Conservation (phyloP, 129 eudicot genomes). For the Tanacetum coccineum region DNA sequence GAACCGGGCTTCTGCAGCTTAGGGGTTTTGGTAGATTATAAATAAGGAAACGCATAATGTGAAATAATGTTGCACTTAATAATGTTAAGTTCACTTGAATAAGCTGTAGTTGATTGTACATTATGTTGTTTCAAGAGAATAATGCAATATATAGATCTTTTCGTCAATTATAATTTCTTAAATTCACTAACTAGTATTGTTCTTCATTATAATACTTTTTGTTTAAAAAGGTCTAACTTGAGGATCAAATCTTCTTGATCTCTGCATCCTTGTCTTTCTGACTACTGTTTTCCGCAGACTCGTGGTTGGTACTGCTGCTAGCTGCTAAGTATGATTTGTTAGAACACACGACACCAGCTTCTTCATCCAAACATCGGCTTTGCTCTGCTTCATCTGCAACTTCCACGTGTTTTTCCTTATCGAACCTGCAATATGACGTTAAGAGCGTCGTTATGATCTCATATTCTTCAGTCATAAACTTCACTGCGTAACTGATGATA, state of each 20-base stretch:
- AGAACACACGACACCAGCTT: conserved; percentile 16
- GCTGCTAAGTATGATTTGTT: not conserved
- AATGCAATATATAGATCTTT: not conserved
- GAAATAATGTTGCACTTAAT: too few relatives aligned
- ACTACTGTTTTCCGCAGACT: conserved; percentile 18
- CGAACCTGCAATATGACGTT: conserved; percentile 40
- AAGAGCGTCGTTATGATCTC: not conserved
- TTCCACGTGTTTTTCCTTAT: conserved; percentile 43
- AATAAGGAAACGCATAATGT: too few relatives aligned
- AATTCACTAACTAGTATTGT: not conserved
- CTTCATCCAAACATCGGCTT: conserved; percentile 54
- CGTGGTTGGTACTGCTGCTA: conserved; percentile 16
- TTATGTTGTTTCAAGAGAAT: not conserved
- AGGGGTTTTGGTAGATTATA: too few relatives aligned
- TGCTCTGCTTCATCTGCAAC: conserved; percentile 43
- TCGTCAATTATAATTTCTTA: conserved; percentile 1
- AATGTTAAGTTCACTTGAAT: conserved; percentile 22
- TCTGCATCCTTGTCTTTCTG: not conserved
- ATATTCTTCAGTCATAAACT: not conserved
- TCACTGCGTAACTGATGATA: too few relatives aligned
- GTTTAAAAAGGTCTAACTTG: not conserved
- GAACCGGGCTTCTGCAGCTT: too few relatives aligned
- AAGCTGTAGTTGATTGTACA: conserved; percentile 16
- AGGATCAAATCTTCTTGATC: conserved; percentile 28
- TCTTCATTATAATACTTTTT: not conserved